Conservation (phyloP, 2,329 filamentous ascomycete genomes). For the Penicillium sp. region DNA sequence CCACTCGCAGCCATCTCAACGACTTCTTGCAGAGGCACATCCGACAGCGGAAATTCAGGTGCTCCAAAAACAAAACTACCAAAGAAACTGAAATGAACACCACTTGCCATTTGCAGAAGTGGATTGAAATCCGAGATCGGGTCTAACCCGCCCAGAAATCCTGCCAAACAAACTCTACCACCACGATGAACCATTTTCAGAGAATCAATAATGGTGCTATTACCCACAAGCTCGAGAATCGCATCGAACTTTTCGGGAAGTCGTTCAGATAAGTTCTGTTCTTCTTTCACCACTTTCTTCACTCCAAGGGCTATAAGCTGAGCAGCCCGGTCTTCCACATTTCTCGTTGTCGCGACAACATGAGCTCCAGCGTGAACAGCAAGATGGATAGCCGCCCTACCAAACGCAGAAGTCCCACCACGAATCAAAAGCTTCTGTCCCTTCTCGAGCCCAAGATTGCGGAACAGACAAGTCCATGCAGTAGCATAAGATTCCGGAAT, state of each 20-base stretch:
- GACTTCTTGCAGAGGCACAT: constrained; percentile 4
- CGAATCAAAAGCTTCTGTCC: constrained; percentile 49
- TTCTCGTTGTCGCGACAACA: constrained; percentile 50
- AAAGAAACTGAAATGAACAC: constrained; percentile 56
- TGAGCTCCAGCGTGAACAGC: constrained; percentile 44
- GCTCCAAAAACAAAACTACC: constrained; percentile 47
- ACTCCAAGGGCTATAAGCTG: constrained; percentile 40
- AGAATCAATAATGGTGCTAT: constrained; percentile 48
- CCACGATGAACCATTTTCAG: constrained; percentile 43
- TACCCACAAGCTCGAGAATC: constrained; percentile 50
- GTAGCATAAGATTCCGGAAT: constrained; percentile 51
- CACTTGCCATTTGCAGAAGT: constrained; percentile 52
- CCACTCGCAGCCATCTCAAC: neutral
- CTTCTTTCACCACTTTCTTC: constrained; percentile 35
- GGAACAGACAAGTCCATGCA: constrained; percentile 50
- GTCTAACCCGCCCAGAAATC: constrained; percentile 51
- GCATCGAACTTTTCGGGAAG: constrained; percentile 40
- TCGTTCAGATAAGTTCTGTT: constrained; percentile 4
- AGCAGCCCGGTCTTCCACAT: constrained; percentile 34
- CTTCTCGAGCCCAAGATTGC: constrained; percentile 41
- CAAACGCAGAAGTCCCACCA: constrained; percentile 51
- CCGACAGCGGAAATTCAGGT: constrained; percentile 15
- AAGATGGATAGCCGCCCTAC: constrained; percentile 49
- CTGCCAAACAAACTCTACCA: constrained; percentile 47
- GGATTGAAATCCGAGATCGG: constrained; percentile 52